Evolutionary conservation across 1,284 basidiomycete species (phyloP).

Genomic region (Ceratorhiza oryzae-sativae): DNA sequence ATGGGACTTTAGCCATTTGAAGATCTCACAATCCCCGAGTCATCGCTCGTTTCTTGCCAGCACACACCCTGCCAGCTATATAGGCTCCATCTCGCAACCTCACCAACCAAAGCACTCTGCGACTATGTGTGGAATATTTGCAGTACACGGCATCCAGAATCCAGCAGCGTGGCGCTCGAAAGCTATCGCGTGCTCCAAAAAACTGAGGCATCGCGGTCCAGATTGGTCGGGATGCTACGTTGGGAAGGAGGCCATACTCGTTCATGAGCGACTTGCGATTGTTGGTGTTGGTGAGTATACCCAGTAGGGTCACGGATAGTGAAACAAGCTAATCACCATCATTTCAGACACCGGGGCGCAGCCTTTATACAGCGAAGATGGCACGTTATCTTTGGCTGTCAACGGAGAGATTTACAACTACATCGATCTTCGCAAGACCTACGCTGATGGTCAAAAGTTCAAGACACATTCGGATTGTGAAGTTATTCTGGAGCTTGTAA

Average conservation of each 20-base stretch:
- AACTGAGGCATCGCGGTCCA: constrained; percentile 89
- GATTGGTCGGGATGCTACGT: constrained; percentile 97
- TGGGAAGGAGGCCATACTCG: constrained; percentile 79
- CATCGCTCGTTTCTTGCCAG: constrained; percentile 23
- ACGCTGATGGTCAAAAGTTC: constrained; percentile 74
- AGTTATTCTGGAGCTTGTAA: constrained; percentile 90
- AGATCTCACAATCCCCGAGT: constrained; percentile 23
- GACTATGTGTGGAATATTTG: constrained; percentile 90
- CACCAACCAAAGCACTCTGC: not conserved
- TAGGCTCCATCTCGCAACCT: not conserved
- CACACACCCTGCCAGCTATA: constrained; percentile 25
- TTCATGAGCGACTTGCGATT: constrained; percentile 93
- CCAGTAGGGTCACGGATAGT: not conserved
- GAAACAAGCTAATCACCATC: not conserved
- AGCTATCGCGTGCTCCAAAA: constrained; percentile 86
- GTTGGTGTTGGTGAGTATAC: constrained; percentile 93
- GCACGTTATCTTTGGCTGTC: constrained; percentile 86
- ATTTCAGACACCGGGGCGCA: constrained; percentile 92
- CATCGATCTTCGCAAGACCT: constrained; percentile 74
- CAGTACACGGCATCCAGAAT: constrained; percentile 78
- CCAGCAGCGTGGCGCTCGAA: constrained; percentile 71
- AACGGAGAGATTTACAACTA: constrained; percentile 99
- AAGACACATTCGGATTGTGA: constrained; percentile 99
- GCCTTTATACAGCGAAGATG: constrained; percentile 88
- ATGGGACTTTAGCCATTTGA: constrained; percentile 13